Evolutionary conservation across 2,329 filamentous ascomycete species (phyloP), one percentile per base, ranked within the genome.

Genomic region (Blastomyces percursus): DNA sequence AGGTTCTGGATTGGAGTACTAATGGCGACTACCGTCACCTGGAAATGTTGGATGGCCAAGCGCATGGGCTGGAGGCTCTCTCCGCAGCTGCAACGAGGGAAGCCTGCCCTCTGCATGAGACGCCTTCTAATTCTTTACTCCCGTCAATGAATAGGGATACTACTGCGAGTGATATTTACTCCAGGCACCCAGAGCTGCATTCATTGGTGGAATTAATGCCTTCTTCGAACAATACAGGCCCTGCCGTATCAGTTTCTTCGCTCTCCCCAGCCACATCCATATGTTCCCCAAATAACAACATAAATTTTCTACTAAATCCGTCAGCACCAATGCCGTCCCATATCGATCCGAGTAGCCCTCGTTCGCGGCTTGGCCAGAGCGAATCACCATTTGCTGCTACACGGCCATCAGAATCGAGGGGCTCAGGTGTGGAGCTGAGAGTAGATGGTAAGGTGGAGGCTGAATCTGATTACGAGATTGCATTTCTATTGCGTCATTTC

Each of bases 401-500:
- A 1, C 67, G 68, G 24, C 66, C 71, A 12, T 64, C 66, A n/a
- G 58, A 60, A 42, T 68, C 68, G 42, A 69, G 68, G 54, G 61
- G 44, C n/a, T 60, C 64, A 16, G 57, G 62, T 44, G 59, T 65
- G 14, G 70, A 71, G 32, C 61, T 65, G n/a, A 67, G 69, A 63
- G 51, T 67, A 27, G 70, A 75, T 5, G 14, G 50, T n/a, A 14
- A 16, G 7, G 50, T 19, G 9, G 65, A 72, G 27, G 69, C 69
- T 19, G 77, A 80, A 38, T 72, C 68, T 40, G 81, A 85, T 60
- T 80, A 83, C 65, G 83, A 86, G 67, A 77, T 82, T 63, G 80
- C 82, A n/a, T 86, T 82, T 67, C 75, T 86, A 1, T 73, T 86
- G 59, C 75, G 83, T 32, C 82, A 85, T 71, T 86, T 84, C 68